These are phyloP conservation scores for Rhodosporidiobolus odoratus DNA, from an alignment of 768 basidiomycete species.

Conservation along the genomic window DNA sequence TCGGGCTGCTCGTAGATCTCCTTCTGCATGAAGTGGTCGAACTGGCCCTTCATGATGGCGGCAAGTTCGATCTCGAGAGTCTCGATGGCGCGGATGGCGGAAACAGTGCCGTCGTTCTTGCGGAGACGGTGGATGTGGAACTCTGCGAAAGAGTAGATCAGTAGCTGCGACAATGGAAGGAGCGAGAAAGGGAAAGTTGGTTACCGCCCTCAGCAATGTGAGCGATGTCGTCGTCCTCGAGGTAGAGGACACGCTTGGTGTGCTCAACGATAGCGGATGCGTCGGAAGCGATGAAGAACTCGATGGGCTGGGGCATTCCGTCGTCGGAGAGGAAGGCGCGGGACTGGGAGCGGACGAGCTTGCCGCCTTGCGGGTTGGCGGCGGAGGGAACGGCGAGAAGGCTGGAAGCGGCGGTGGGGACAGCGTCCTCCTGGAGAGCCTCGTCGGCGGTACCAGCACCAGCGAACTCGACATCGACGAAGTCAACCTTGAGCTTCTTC, in stretches of 20 bases:
- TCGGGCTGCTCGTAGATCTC: conserved; percentile 65
- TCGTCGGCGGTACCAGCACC: conserved; percentile 43
- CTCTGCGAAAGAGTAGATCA: conserved; percentile 50
- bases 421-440: conserved; percentile 17
- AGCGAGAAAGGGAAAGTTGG: conserved; percentile 2
- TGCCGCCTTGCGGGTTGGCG: conserved; percentile 54
- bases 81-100: conserved; percentile 86
- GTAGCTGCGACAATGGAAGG: neutral
- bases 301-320: conserved; percentile 96
- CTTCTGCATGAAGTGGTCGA: conserved; percentile 99
- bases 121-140: conserved; percentile 98
- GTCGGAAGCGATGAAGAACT: conserved; percentile 98
- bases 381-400: conserved; percentile 46
- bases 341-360: conserved; percentile 87
- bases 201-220: conserved; percentile 79
- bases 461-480: conserved; percentile 95
- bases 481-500: conserved; percentile 99
- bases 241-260: conserved; percentile 96
- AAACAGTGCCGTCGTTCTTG: conserved; percentile 67
- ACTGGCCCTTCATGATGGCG: conserved; percentile 99
- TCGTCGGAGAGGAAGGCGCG: conserved; percentile 98
- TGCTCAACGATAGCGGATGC: conserved; percentile 95
- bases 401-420: conserved; percentile 46
- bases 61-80: conserved; percentile 97
- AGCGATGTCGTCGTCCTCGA: conserved; percentile 98